These are phyloP conservation scores for Ambispora gerdemannii DNA, from an alignment of 192 early-diverging fungal genomes.

Conservation along the genomic window DNA sequence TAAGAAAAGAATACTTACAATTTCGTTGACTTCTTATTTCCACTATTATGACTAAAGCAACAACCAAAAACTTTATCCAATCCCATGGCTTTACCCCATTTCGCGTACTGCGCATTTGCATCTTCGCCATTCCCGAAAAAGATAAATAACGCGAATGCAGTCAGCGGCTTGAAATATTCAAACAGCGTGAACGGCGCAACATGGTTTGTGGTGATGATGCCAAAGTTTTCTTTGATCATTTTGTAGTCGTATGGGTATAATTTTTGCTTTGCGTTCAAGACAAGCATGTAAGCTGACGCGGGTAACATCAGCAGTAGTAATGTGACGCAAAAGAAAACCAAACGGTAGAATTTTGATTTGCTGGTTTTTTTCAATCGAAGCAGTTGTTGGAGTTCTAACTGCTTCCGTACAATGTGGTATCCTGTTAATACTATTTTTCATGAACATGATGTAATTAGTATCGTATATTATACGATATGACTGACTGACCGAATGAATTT, in stretches of 20 bases:
- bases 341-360: conserved; percentile 8
- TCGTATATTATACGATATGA: neutral
- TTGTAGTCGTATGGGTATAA: no score
- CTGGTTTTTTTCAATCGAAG: neutral
- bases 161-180: conserved; percentile 6
- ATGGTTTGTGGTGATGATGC: neutral
- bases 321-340: conserved; percentile 6
- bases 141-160: neutral
- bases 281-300: neutral
- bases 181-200: neutral
- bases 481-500: no score
- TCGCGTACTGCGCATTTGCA: neutral
- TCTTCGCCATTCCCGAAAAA: conserved; percentile 12
- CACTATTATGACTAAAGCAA: neutral
- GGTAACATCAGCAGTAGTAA: neutral
- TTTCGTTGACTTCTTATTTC: neutral
- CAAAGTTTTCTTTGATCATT: neutral
- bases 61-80: neutral
- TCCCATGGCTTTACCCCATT: neutral
- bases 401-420: neutral
- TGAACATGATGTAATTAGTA: conserved; percentile 3
- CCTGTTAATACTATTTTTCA: neutral
- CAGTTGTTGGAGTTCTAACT: neutral
- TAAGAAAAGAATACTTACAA: conserved; percentile 19
- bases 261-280: neutral